Conservation (phyloP, 805 yeast genomes). For the Candida ovalis region DNA sequence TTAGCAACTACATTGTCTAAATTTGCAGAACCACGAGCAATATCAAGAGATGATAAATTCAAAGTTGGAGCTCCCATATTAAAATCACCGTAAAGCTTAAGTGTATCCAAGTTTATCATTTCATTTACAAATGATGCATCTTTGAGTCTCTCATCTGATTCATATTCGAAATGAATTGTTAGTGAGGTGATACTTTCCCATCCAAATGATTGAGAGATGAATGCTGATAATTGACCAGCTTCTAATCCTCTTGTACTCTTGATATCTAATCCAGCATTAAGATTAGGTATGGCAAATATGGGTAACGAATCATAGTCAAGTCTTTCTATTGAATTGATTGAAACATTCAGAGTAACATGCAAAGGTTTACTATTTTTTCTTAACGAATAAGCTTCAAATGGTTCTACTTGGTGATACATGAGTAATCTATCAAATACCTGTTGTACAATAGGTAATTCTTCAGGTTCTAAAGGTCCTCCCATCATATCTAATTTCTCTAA, state of each 20-base stretch:
- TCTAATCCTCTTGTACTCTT: not conserved
- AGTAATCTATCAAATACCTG: not conserved
- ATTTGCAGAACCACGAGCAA: not conserved
- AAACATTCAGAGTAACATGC: not conserved
- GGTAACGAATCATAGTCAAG: not conserved
- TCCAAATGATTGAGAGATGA: not conserved
- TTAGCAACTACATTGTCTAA: not conserved
- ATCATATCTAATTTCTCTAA: not conserved
- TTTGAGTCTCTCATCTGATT: not conserved
- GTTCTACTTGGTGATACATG: not conserved
- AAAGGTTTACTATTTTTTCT: not conserved
- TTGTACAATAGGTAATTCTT: not conserved
- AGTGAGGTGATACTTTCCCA: not conserved
- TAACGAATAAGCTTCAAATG: not conserved
- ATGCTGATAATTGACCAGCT: not conserved
- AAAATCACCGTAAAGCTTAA: not conserved
- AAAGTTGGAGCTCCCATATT: not conserved
- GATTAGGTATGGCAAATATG: not conserved
- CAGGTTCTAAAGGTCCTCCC: constrained; percentile 3
- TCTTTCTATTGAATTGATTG: not conserved
- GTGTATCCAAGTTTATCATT: not conserved
- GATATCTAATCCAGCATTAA: not conserved
- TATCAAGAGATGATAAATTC: not conserved
- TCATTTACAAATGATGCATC: not conserved
- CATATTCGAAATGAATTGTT: not conserved